Conservation (phyloP, 305 asterid species). For the Solanum hybrid region DNA sequence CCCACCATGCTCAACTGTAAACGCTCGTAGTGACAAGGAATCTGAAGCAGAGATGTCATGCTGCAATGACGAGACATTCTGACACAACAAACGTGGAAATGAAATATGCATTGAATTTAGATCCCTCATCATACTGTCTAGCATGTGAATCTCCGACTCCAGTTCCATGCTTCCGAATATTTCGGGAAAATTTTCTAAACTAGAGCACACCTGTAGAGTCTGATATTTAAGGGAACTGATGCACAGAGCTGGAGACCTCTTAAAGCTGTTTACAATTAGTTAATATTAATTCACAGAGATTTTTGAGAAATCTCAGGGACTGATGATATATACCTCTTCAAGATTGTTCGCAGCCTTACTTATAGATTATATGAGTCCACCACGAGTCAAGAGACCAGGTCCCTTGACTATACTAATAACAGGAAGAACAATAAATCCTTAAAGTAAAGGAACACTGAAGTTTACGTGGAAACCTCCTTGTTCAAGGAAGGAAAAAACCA, state of each 20-base stretch:
- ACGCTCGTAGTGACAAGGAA: not conserved
- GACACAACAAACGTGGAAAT: not conserved
- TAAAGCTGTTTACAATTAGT: not conserved
- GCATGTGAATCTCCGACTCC: not conserved
- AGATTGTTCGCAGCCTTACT: not conserved
- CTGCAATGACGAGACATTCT: not conserved
- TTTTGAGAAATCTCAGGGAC: not conserved
- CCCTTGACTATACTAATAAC: too few species aligned
- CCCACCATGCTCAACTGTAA: not conserved
- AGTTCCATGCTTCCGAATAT: not conserved
- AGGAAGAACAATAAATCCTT: too few species aligned
- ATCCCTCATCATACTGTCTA: not conserved
- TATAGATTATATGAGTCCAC: too few species aligned
- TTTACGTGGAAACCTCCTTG: too few species aligned
- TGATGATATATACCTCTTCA: not conserved
- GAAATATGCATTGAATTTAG: not conserved
- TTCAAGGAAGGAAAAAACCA: too few species aligned
- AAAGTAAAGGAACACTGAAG: too few species aligned
- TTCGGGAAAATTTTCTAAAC: not conserved
- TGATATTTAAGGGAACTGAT: not conserved
- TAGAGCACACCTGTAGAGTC: not conserved
- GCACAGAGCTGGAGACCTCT: not conserved
- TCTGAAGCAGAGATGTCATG: not conserved
- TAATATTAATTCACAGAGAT: too few species aligned
- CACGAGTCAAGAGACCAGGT: too few species aligned